A percentile compares a stretch with the other conserved stretches of the same genome.
These are phyloP conservation scores for Neonothopanus nambi DNA, from an alignment of 1,284 basidiomycete genomes.

Conservation along the genomic window DNA sequence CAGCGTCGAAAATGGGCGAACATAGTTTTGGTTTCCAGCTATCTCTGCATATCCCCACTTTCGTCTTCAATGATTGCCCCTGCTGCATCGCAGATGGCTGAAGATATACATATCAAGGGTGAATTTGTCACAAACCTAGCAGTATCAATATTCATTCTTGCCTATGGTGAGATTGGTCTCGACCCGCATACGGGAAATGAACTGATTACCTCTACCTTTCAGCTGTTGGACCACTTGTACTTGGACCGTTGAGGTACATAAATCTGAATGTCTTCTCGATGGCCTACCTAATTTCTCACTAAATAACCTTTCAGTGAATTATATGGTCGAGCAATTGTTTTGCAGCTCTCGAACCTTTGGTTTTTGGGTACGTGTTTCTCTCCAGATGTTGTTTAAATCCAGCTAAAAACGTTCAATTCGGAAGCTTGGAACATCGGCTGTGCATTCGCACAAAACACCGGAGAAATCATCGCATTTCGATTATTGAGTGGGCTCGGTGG, in stretches of 20 bases:
- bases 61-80: background rate
- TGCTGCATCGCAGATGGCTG: background rate
- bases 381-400: background rate
- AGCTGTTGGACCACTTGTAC: too few relatives aligned
- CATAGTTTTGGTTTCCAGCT: background rate
- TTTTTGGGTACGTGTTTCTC: slow-evolving; percentile 26
- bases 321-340: slow-evolving; percentile 28
- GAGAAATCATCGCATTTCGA: slow-evolving; percentile 32
- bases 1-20: background rate
- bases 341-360: slow-evolving; percentile 34
- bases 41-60: background rate
- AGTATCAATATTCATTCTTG: background rate
- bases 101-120: background rate
- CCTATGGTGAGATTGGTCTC: background rate
- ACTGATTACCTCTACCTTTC: too few relatives aligned
- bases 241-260: too few relatives aligned
- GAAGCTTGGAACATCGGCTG: slow-evolving; percentile 31
- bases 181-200: too few relatives aligned
- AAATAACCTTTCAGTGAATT: slow-evolving; percentile 32
- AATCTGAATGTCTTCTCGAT: too few relatives aligned
- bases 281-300: too few relatives aligned
- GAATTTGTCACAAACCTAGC: background rate
- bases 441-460: slow-evolving; percentile 29
- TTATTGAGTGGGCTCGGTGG: slow-evolving; percentile 35
- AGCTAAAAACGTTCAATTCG: background rate